phyloP scores from a whole-genome alignment of 257 asterid genomes.

The Solanum arcanum region DNA sequence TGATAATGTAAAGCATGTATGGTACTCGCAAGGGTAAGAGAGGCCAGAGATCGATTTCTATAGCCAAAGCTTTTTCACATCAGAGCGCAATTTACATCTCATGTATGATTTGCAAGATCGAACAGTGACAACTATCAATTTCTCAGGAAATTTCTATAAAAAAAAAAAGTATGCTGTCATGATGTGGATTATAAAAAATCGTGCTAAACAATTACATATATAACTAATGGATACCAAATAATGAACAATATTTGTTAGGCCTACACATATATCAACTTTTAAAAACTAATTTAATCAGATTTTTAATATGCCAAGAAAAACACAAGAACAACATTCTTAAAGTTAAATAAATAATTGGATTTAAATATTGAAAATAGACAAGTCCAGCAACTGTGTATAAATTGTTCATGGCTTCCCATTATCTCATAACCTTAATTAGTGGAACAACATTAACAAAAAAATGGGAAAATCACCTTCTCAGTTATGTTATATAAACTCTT shows the following conservation, averaged over 20 bases:
- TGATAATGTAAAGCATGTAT: background rate
- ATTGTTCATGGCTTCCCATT: too few species aligned
- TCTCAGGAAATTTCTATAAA: background rate
- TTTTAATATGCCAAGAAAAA: background rate
- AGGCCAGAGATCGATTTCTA: too few species aligned
- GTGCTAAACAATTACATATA: too few species aligned
- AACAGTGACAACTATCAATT: background rate
- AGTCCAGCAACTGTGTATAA: too few species aligned
- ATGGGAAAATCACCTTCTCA: background rate
- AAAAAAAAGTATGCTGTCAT: background rate
- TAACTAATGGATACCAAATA: background rate
- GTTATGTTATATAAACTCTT: background rate
- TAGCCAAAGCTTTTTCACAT: background rate
- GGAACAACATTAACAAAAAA: too few species aligned
- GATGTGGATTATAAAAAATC: background rate
- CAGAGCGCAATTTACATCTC: background rate
- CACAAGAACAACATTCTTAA: background rate
- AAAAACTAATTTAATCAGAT: background rate
- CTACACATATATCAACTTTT: background rate
- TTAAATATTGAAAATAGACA: too few species aligned
- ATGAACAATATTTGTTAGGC: background rate
- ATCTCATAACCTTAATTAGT: too few species aligned
- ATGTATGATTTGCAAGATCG: too few species aligned
- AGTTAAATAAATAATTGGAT: too few species aligned
- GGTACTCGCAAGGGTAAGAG: background rate